phyloP scores from a whole-genome alignment of 179 eudicot species.

The Silene vulgaris region DNA sequence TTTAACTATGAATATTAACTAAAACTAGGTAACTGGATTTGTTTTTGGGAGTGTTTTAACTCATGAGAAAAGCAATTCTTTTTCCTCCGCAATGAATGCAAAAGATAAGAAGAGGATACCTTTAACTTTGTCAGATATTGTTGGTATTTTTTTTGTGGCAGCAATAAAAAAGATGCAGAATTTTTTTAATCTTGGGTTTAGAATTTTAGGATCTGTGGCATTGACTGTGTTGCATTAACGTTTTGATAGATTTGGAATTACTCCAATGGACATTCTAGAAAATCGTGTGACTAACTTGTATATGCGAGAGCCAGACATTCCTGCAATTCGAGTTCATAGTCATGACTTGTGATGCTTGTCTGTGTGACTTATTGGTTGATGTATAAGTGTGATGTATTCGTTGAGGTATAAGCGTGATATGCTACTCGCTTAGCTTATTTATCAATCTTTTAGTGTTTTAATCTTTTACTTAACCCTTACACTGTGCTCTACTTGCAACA shows the following conservation, averaged over 20 bases:
- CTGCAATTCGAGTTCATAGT: neutral
- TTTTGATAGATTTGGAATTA: neutral
- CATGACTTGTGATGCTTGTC: neutral
- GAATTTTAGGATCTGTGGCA: neutral
- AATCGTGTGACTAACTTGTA: neutral
- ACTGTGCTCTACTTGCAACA: constrained; percentile 7
- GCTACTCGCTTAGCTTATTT: neutral
- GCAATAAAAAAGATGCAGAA: neutral
- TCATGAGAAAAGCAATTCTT: neutral
- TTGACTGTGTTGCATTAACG: neutral
- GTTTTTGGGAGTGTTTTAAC: neutral
- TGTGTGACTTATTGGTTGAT: too few species aligned
- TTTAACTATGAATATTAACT: neutral
- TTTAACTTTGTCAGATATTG: neutral
- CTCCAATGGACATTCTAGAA: neutral
- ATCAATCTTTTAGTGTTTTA: neutral
- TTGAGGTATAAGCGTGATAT: neutral
- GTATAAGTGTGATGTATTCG: neutral
- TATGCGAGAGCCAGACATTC: neutral
- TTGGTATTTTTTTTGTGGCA: neutral
- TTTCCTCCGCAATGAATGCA: neutral
- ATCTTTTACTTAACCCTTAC: neutral
- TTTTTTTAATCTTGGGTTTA: neutral
- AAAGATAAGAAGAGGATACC: neutral
- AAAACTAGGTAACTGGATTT: neutral